phyloP scores from a whole-genome alignment of 2,329 filamentous ascomycete species.

The Bipolaris victoriae region DNA sequence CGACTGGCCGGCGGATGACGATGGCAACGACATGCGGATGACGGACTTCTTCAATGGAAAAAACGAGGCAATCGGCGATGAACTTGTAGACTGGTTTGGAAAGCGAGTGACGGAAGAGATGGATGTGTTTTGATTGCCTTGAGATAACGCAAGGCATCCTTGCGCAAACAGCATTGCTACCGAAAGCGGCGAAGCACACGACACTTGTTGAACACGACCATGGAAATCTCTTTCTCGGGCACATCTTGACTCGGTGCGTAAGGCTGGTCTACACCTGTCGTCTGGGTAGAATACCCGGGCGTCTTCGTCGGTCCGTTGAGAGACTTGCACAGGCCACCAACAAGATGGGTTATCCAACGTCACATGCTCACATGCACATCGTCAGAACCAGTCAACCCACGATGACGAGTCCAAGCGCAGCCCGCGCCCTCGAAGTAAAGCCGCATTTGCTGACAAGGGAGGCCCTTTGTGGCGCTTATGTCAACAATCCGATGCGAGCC shows the following conservation, averaged over 20 bases:
- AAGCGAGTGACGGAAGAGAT: constrained; percentile 71
- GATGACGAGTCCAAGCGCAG: constrained; percentile 1
- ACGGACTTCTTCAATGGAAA: constrained; percentile 73
- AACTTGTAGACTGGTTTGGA: constrained; percentile 84
- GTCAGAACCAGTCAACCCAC: constrained; percentile 6
- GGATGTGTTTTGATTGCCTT: constrained; percentile 66
- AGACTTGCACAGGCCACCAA: constrained; percentile 21
- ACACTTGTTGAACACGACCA: constrained; percentile 1
- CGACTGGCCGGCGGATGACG: constrained; percentile 84
- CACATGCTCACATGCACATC: constrained; percentile 7
- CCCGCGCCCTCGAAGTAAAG: background rate
- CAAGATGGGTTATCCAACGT: constrained; percentile 15
- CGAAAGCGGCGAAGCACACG: constrained; percentile 2
- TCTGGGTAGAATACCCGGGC: background rate
- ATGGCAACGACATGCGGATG: constrained; percentile 68
- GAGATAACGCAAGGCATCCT: background rate
- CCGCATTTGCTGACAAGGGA: constrained; percentile 1
- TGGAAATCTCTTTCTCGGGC: background rate
- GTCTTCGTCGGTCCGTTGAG: constrained; percentile 7
- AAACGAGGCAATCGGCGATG: constrained; percentile 61
- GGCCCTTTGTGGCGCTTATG: background rate
- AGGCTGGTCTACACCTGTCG: background rate
- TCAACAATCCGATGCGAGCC: background rate
- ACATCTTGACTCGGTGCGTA: background rate
- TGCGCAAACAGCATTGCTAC: background rate